Base-by-base conservation (phyloP, 2,329 filamentous ascomycete species). In the Neofusicoccum ribis region DNA sequence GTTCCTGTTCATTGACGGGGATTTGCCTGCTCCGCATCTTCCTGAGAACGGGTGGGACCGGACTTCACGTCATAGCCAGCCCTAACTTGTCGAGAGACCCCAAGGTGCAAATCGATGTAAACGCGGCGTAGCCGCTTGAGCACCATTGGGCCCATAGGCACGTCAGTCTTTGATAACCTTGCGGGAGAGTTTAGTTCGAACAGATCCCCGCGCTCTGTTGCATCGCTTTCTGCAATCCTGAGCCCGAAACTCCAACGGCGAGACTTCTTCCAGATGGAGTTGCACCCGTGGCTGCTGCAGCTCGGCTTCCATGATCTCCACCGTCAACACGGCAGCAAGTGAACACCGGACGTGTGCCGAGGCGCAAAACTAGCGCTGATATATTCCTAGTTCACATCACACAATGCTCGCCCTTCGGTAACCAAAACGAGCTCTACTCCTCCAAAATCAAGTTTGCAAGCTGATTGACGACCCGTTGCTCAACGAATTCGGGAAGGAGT, bases 351-450 rank as follows among this genome's bases (percentile, higher is more conserved):
- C 66, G 89, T 90, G 67, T 92, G 95, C 84, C 78, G 82, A 67
- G 84, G 62, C 11, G 37, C 8, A 86, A 71, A 86, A 86, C 72
- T 87, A 91, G 60, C 89, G 88, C 72, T 83, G 89, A 81, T 79
- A 81, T 85, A 81, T 85, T 92, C 80, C 86, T 87, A 67, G 89
- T 96, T 71, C 83, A 84, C 70, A 85, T 96, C 65, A 95, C 91
- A 3, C 92, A 91, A 59, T 96, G 95, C 84, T 93, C 89, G 20
- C 91, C 89, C 51, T 94, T 95, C 73, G 92, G 92, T 43, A 91
- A 91, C 31, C 85, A 90, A 73, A 88, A 66, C 68, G 69, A 61
- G 77, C 79, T 56, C 65, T 78, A 86, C 66, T 96, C 94, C 84
- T 77, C 91, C 64, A 91, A 94, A 81, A 85, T 95, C 15, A 70